phyloP scores from a whole-genome alignment of 805 yeast genomes.

The Schwanniomyces vanrijiae region DNA sequence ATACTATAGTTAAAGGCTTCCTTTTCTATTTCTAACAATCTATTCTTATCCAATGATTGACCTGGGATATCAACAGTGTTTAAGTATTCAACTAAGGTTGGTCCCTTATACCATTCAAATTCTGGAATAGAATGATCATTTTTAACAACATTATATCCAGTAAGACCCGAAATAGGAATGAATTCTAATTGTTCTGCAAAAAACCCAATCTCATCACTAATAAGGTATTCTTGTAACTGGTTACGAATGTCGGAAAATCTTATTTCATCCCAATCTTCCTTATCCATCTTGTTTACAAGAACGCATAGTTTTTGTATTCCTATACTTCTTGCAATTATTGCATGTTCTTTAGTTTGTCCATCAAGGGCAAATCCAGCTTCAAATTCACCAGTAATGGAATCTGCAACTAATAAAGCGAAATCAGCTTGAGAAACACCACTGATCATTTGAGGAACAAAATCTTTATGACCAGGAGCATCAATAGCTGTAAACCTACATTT shows the following conservation, averaged over 20 bases:
- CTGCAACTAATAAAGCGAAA: conserved; percentile 69
- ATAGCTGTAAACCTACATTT: conserved; percentile 62
- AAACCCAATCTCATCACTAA: conserved; percentile 52
- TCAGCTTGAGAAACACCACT: conserved; percentile 83
- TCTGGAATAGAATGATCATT: conserved; percentile 29
- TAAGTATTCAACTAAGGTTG: conserved; percentile 41
- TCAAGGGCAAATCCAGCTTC: conserved; percentile 65
- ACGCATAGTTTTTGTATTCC: conserved; percentile 64
- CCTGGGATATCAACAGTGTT: conserved; percentile 29
- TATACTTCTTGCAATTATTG: conserved; percentile 62
- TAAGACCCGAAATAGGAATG: conserved; percentile 69
- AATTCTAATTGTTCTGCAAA: conserved; percentile 40
- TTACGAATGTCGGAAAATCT: conserved; percentile 52
- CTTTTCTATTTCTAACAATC: conserved; percentile 18
- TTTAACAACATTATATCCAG: conserved; percentile 65
- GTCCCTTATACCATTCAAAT: conserved; percentile 49
- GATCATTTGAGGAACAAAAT: conserved; percentile 83
- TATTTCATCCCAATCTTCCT: conserved; percentile 53
- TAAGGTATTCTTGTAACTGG: conserved; percentile 51
- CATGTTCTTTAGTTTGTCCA: conserved; percentile 81
- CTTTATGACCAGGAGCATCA: conserved; percentile 85
- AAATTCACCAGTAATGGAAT: conserved; percentile 63
- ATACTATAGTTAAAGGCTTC: conserved; percentile 58
- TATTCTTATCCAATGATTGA: conserved; percentile 11
- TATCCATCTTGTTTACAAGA: conserved; percentile 72